Evolutionary conservation across 441 rosid species (phyloP), one percentile per base, ranked within the genome.

Genomic region (Gossypium davidsonii): DNA sequence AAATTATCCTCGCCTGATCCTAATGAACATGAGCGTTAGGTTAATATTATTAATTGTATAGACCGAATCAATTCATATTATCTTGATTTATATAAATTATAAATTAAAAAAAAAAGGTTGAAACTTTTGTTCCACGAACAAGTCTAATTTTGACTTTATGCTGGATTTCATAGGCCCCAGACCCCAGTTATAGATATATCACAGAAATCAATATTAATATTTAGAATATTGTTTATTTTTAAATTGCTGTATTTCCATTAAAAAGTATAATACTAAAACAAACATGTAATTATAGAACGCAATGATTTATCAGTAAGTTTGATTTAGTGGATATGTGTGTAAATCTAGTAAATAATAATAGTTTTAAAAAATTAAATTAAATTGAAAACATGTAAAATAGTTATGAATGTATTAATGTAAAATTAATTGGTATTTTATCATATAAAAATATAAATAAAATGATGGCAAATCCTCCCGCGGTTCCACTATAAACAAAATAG

Each of bases 1-100:
- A 84, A 72, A 57, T 74, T 88, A 7, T 79, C 79, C 1, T 63
- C 79, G 14, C 5, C 70, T 12, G 18, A 65, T 12, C 28, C 18
- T 2, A 34, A 65, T 21, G 70, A 44, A 12, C 53, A 20, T 20
- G 55, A 44, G 34, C 70, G 18, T 65, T 65, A 34, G 31, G 1
- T 44, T 64, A n/a, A n/a, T 52, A 15, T 52, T 15, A 52, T 34
- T 34, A 6, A 34, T 34, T 34, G 1, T 34, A 34, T 34, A 0
- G 42, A 59, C 28, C 4, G 6, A 14, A 28, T 28, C 46, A 61
- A 61, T 61, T 31, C 66, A 31, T n/a, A 6, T 60, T 60, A 28
- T 60, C 65, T 26, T 60, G 42, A 28, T 60, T 60, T 60, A n/a
- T 28, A 28, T 14, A 18, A 21, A 31, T 26, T 57, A 21, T 59